Conservation (phyloP, 768 basidiomycete genomes). For the Lactarius evosmus region DNA sequence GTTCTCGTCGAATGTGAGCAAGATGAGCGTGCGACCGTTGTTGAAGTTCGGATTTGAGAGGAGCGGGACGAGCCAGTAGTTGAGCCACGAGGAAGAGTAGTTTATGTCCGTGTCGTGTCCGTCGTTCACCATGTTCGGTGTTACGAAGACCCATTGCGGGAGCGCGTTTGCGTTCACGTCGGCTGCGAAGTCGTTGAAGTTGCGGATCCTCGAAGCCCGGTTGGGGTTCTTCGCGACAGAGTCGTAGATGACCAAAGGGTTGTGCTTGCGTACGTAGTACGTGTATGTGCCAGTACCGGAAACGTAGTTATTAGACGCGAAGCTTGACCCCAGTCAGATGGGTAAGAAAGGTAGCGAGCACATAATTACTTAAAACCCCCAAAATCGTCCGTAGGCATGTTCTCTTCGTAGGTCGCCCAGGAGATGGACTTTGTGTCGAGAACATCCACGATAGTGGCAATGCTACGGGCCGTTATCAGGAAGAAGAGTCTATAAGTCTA, state of each 20-base stretch:
- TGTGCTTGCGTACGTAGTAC: constrained; percentile 57
- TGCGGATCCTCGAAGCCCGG: constrained; percentile 47
- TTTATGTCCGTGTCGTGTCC: constrained; percentile 56
- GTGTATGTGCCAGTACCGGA: constrained; percentile 38
- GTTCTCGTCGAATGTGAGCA: constrained; percentile 62
- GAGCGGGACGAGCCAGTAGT: constrained; percentile 50
- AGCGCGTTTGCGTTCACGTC: constrained; percentile 49
- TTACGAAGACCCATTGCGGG: constrained; percentile 61
- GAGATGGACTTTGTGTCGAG: constrained; percentile 4
- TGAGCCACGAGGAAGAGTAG: constrained; percentile 45
- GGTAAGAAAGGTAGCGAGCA: not conserved
- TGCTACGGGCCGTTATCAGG: not conserved
- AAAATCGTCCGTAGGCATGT: constrained; percentile 50
- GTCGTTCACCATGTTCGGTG: constrained; percentile 58
- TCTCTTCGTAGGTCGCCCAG: constrained; percentile 40
- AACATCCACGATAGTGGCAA: constrained; percentile 15
- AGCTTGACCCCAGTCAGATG: constrained; percentile 29
- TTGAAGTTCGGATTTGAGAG: constrained; percentile 53
- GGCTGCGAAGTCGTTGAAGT: constrained; percentile 59
- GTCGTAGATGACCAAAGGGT: constrained; percentile 50
- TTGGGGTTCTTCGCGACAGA: constrained; percentile 42
- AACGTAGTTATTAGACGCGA: constrained; percentile 38
- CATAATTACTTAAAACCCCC: constrained; percentile 19
- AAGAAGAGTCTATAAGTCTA: too few relatives aligned
- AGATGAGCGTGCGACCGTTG: constrained; percentile 49